Conservation (phyloP, 768 basidiomycete species). For the Ephemerocybe angulata region DNA sequence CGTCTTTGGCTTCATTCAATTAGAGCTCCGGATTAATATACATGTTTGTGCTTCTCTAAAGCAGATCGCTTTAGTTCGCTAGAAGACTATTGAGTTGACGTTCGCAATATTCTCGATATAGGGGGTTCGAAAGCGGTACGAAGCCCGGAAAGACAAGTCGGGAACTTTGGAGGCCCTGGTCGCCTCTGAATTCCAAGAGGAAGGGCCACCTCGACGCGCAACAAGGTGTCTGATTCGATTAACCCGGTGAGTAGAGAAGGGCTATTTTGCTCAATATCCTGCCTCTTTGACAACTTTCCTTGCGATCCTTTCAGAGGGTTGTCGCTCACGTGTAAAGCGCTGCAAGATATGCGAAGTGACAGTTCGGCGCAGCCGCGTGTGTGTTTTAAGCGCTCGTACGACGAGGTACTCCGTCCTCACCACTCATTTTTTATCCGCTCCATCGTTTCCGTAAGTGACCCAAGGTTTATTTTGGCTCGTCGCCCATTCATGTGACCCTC, state of each 20-base stretch:
- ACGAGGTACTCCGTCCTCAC: constrained; percentile 61
- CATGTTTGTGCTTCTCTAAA: constrained; percentile 36
- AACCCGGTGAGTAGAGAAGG: constrained; percentile 45
- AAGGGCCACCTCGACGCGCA: constrained; percentile 39
- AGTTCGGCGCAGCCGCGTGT: constrained; percentile 49
- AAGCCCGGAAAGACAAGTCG: constrained; percentile 39
- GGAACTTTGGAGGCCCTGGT: constrained; percentile 62
- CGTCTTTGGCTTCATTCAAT: constrained; percentile 71
- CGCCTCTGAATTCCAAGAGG: constrained; percentile 36
- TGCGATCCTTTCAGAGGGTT: constrained; percentile 49
- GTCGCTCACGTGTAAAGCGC: constrained; percentile 62
- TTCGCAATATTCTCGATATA: constrained; percentile 22
- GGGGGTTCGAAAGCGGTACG: constrained; percentile 61
- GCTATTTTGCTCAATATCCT: background rate
- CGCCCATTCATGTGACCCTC: too few relatives aligned
- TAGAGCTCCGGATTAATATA: constrained; percentile 67
- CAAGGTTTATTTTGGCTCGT: too few relatives aligned
- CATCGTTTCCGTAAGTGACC: constrained; percentile 48
- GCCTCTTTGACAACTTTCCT: background rate
- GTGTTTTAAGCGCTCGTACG: constrained; percentile 72
- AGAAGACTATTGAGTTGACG: background rate
- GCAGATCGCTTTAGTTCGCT: constrained; percentile 1
- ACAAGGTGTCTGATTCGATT: constrained; percentile 64
- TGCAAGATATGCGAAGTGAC: constrained; percentile 62
- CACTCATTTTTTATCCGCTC: constrained; percentile 66